These are phyloP conservation scores for Fagus crenata DNA, from an alignment of 306 rosid genomes.

Conservation along the genomic window DNA sequence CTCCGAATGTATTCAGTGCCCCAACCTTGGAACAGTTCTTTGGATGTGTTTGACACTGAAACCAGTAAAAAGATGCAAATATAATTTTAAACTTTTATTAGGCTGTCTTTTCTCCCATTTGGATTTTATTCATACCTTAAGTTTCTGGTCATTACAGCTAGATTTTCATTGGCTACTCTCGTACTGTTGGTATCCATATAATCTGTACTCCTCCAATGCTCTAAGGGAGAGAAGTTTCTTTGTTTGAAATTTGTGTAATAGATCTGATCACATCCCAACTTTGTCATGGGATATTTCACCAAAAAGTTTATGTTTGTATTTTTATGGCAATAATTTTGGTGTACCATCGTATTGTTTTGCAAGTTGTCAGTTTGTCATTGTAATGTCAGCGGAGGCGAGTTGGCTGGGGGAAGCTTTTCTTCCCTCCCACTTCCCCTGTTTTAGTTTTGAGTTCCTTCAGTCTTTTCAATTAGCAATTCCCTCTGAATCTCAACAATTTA, in stretches of 20 bases:
- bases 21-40: conserved; percentile 86
- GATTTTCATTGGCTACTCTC: conserved; percentile 31
- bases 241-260: conserved; percentile 42
- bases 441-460: too few species aligned
- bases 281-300: conserved; percentile 29
- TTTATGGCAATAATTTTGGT: conserved; percentile 8
- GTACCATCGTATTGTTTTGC: neutral
- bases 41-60: conserved; percentile 56
- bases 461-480: too few species aligned
- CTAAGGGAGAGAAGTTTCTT: conserved; percentile 17
- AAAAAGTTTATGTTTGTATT: conserved; percentile 26
- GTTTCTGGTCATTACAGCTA: conserved; percentile 29
- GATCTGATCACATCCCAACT: conserved; percentile 32
- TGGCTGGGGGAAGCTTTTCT: neutral
- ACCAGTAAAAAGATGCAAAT: conserved; percentile 33
- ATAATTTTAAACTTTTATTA: conserved; percentile 36
- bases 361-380: neutral
- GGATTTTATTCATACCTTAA: conserved; percentile 25
- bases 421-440: too few species aligned
- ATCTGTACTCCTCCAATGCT: conserved; percentile 40
- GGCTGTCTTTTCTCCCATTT: conserved; percentile 35
- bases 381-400: neutral
- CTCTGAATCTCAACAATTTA: too few species aligned
- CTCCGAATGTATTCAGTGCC: conserved; percentile 71
- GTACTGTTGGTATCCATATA: conserved; percentile 29